phyloP scores from a whole-genome alignment of 768 basidiomycete genomes.

The Leccinum uliginosum region DNA sequence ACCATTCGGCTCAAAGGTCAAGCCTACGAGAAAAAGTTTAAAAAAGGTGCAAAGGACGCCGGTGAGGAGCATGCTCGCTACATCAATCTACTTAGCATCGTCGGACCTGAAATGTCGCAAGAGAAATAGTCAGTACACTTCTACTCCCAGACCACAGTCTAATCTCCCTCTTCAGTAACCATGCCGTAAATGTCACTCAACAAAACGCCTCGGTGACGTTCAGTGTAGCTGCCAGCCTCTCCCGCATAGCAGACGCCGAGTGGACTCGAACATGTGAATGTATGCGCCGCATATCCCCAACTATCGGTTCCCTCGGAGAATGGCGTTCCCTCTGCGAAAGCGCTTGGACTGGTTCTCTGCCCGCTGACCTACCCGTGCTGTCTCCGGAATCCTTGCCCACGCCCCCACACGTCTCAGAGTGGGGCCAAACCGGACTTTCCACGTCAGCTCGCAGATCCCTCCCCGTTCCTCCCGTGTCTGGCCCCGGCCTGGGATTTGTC shows the following conservation, averaged over 20 bases:
- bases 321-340: conserved; percentile 76
- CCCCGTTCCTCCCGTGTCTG: conserved; percentile 18
- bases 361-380: conserved; percentile 26
- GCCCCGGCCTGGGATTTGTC: conserved; percentile 9
- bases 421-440: conserved; percentile 24
- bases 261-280: conserved; percentile 71
- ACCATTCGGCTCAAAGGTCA: conserved; percentile 43
- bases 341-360: conserved; percentile 52
- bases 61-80: conserved; percentile 75
- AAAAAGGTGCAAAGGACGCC: conserved; percentile 64
- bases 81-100: conserved; percentile 62
- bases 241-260: conserved; percentile 74
- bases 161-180: conserved; percentile 54
- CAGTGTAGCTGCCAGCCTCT: conserved; percentile 58
- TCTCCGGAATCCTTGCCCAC: conserved; percentile 4
- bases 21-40: conserved; percentile 74
- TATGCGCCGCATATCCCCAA: conserved; percentile 62
- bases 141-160: conserved; percentile 34
- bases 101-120: conserved; percentile 77
- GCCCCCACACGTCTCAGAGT: conserved; percentile 18
- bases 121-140: conserved; percentile 72
- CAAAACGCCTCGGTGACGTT: conserved; percentile 56
- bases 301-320: conserved; percentile 66
- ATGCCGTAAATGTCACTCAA: conserved; percentile 57
- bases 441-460: conserved; percentile 18